Conservation (phyloP, 2,329 filamentous ascomycete species). For the Colletotrichum coccodes region DNA sequence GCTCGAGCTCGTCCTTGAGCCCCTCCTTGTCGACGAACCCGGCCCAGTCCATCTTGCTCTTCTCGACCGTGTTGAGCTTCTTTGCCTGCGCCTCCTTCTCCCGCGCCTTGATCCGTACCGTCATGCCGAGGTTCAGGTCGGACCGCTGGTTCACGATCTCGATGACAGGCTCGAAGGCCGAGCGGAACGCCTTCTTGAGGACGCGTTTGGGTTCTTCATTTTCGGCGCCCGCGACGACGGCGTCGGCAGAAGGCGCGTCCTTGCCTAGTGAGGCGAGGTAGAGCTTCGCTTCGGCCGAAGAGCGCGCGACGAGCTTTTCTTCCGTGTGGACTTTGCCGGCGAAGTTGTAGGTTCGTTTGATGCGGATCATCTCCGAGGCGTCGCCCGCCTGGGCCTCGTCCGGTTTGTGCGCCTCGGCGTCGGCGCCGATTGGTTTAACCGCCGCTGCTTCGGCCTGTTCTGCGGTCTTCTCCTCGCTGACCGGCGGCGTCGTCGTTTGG, state of each 20-base stretch:
- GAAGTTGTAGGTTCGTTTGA: conserved; percentile 80
- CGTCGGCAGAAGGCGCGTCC: conserved; percentile 36
- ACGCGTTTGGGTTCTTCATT: conserved; percentile 48
- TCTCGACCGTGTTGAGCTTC: conserved; percentile 78
- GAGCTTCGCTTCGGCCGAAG: conserved; percentile 73
- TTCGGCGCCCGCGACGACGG: conserved; percentile 24
- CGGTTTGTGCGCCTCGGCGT: conserved; percentile 6
- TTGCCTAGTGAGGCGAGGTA: conserved; percentile 65
- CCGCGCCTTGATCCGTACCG: conserved; percentile 57
- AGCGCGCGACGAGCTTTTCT: conserved; percentile 73
- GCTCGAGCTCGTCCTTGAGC: conserved; percentile 74
- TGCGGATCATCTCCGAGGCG: conserved; percentile 61
- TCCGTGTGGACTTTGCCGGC: conserved; percentile 78
- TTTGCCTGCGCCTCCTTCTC: conserved; percentile 61
- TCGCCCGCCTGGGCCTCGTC: conserved; percentile 37
- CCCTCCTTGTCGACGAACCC: conserved; percentile 78
- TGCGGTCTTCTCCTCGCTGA: conserved; percentile 23
- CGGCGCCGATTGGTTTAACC: not conserved
- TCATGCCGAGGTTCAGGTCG: conserved; percentile 69
- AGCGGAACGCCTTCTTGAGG: conserved; percentile 68
- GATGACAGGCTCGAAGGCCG: conserved; percentile 68
- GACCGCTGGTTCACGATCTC: conserved; percentile 55
- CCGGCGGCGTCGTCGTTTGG: conserved; percentile 31
- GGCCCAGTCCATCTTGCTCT: conserved; percentile 79
- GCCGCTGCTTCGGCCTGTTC: conserved; percentile 9